A percentile compares a stretch with the other conserved stretches of the same genome.
Conservation (phyloP, 148 eudicot species). For the Cornus suecica region DNA sequence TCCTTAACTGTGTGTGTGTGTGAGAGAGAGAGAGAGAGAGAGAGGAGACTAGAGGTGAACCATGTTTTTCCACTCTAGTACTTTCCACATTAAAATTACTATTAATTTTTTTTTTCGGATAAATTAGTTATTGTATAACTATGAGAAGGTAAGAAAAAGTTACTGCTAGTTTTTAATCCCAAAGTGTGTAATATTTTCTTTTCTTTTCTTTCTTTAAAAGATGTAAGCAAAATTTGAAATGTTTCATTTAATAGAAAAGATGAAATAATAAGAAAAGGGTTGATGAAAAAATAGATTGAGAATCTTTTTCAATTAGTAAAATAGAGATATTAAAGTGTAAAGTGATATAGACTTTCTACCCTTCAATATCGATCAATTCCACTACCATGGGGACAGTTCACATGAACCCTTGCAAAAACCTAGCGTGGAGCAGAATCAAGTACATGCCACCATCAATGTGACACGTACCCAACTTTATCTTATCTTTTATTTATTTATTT, state of each 20-base stretch:
- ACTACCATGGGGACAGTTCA: background rate
- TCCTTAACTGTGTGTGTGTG: background rate
- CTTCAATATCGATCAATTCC: background rate
- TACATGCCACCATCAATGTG: background rate
- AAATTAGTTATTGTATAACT: no score
- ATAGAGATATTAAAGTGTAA: background rate
- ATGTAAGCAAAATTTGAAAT: background rate
- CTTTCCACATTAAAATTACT: no score
- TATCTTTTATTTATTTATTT: no score
- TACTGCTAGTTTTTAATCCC: no score
- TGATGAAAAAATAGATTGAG: background rate
- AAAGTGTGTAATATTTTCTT: no score
- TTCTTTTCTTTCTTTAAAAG: no score
- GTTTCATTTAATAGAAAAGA: background rate
- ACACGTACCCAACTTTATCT: background rate
- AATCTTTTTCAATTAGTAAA: background rate
- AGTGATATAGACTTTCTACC: conserved; percentile 5
- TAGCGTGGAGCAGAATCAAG: background rate
- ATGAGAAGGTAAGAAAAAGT: no score
- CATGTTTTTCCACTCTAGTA: background rate
- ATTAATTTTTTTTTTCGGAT: no score
- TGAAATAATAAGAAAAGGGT: background rate
- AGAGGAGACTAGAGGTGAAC: background rate
- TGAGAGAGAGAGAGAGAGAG: background rate
- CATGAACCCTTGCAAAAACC: background rate